Evolutionary conservation across 441 rosid genomes (phyloP).

Genomic region (Croton setiger): DNA sequence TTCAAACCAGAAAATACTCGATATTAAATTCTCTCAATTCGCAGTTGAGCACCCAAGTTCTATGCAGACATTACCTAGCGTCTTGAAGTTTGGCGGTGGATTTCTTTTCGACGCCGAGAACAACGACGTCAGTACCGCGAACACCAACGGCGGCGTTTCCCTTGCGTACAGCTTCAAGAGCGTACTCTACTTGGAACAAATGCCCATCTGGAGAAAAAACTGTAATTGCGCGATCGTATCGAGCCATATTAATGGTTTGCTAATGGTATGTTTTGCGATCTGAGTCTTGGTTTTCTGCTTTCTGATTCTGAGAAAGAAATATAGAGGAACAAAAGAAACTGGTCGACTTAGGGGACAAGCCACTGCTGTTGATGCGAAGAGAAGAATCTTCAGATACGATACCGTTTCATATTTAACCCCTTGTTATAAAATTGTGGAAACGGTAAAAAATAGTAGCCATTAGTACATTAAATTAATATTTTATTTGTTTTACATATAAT

Average conservation of each 20-base stretch:
- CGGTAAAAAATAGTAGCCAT: too few species aligned
- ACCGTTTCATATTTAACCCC: background rate
- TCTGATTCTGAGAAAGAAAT: background rate
- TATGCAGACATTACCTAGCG: conserved; percentile 38
- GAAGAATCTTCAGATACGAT: background rate
- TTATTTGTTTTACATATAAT: too few species aligned
- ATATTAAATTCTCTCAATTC: background rate
- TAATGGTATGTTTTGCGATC: conserved; percentile 7
- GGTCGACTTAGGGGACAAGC: conserved; percentile 25
- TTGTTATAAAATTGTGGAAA: too few species aligned
- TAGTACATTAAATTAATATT: too few species aligned
- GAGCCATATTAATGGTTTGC: conserved; percentile 45
- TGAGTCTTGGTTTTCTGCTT: conserved; percentile 1
- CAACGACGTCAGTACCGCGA: conserved; percentile 75
- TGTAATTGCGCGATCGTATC: conserved; percentile 90
- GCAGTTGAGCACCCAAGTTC: too few species aligned
- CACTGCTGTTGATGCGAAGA: background rate
- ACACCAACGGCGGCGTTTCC: conserved; percentile 98
- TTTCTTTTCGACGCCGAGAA: conserved; percentile 92
- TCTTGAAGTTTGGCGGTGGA: conserved; percentile 88
- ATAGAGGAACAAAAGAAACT: conserved; percentile 10
- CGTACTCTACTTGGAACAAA: conserved; percentile 87
- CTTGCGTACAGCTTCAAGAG: conserved; percentile 91
- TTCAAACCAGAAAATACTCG: background rate
- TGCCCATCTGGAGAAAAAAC: conserved; percentile 97